Conservation (phyloP, 495 filamentous ascomycete genomes). For the Melanomma pulvis-pyrius region DNA sequence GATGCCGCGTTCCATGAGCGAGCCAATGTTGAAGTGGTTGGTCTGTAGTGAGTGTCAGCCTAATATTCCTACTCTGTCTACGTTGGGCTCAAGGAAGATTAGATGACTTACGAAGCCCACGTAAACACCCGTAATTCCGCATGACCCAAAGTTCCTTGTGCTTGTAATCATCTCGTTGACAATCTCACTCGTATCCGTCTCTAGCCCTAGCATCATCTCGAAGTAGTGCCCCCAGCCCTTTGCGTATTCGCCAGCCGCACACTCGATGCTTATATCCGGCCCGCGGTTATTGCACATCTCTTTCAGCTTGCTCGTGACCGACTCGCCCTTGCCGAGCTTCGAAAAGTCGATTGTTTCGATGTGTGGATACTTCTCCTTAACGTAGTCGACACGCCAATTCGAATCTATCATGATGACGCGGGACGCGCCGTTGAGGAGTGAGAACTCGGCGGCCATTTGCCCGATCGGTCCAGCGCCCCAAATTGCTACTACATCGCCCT, state of each 20-base stretch:
- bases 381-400: slow-evolving; percentile 72
- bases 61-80: not conserved
- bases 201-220: slow-evolving; percentile 70
- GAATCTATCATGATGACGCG: slow-evolving; percentile 82
- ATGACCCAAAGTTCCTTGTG: slow-evolving; percentile 73
- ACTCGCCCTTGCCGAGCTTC: slow-evolving; percentile 55
- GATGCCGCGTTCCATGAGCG: slow-evolving; percentile 85
- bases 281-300: slow-evolving; percentile 68
- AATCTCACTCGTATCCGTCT: slow-evolving; percentile 86
- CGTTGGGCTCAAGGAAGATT: not conserved
- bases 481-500: slow-evolving; percentile 78
- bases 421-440: slow-evolving; percentile 68
- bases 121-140: slow-evolving; percentile 80
- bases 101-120: slow-evolving; percentile 70
- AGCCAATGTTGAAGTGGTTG: slow-evolving; percentile 81
- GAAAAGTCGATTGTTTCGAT: slow-evolving; percentile 63
- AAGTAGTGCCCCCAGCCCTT: slow-evolving; percentile 82
- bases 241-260: slow-evolving; percentile 81
- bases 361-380: slow-evolving; percentile 65
- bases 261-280: slow-evolving; percentile 80
- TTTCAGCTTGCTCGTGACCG: slow-evolving; percentile 71
- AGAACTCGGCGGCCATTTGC: slow-evolving; percentile 76
- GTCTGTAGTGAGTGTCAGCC: too few relatives aligned
- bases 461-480: slow-evolving; percentile 80
- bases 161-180: slow-evolving; percentile 85